Base-by-base conservation (phyloP, 2,329 filamentous ascomycete species). In the Microsporum audouinii region DNA sequence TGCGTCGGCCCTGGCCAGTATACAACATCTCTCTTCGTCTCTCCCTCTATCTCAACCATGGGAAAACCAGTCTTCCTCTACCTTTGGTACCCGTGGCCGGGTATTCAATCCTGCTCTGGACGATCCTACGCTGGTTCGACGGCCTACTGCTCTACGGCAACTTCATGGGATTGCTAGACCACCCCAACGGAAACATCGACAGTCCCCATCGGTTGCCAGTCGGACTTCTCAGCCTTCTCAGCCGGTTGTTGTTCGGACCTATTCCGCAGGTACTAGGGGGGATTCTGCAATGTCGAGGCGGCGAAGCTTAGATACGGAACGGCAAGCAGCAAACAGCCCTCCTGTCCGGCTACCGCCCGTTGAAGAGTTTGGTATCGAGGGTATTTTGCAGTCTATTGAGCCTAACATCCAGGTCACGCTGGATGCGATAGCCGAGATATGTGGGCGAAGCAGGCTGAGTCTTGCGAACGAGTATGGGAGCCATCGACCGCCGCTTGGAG, bases 341-440 rank as follows among this genome's bases (percentile, higher is more conserved):
- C 66, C 66, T 8, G 67, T 71, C 1, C 68, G 71, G 45, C 66
- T 78, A 7, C 81, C 81, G 6, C 72, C 78, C 2, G 72, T 78
- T 17, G 74, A 80, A 27, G 79, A 80, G 60, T 84, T 83, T 68
- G 79, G 79, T 57, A 83, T 84, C 65, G 79, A 79, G 34, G 77
- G 77, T 33, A 82, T 84, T 62, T 72, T 84, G 12, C 76, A 76
- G 29, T 79, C 81, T 33, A 80, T 84, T 60, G 80, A 84, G 61
- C 78, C 81, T 10, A 82, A 85, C 65, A 82, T 85, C 55, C 75
- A 80, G 63, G 73, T 73, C 12, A 82, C 82, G 7, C 77, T 86
- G 59, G 80, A 85, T 67, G 80, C 81, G 14, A 85, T 86, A 65
- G 82, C 83, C 29, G 82, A 84, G 66, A 84, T 86, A 63, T 84